Base-by-base conservation (phyloP, 2,329 filamentous ascomycete species). In the Phaeosphaeria sp. region DNA sequence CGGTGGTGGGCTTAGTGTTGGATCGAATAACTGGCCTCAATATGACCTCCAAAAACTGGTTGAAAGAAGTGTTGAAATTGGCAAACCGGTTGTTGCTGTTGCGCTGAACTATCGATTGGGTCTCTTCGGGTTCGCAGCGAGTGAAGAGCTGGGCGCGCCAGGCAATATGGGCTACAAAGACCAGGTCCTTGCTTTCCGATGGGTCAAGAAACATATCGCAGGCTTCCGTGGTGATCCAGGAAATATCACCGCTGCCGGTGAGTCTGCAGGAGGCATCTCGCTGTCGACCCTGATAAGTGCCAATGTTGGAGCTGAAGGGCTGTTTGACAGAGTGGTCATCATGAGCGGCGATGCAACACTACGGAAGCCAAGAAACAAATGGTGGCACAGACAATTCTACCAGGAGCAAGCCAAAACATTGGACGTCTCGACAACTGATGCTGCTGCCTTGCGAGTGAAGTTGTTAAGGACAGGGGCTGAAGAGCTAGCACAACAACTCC, bases 11-110 rank as follows among this genome's bases (percentile, higher is more conserved):
- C 78, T 83, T 36, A 72, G 73, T 6, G 75, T 81, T 9, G 84
- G 83, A 7, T 80, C 79, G 2, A 83, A 81, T 42, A 82, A 74
- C 4, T 86, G 82, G 79, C 84, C 84, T 1, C 81, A 85, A 51
- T 84, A 82, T 63, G 59, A 85, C 55, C 67, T 81, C 11, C 69
- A 65, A 1, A 72, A 74, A 1, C 67, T 86, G 15, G 80, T 84
- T 0, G 76, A 78, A 55, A 63, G 82, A 9, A 80, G 80, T 1
- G 67, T 71, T 0, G 72, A 79, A 9, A 75, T 77, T n/a, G 77
- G 74, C 0, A 72, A 78, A 17, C 83, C 83, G 0, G 72, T 84
- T 3, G 76, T 86, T 51, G 73, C 68, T 0, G 73, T 80, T 3
- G 65, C 69, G 6, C 65, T 79, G n/a, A 76, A 76, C 57, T 77